A percentile compares a stretch with the other conserved stretches of the same genome.
Conservation (phyloP, 176 grass and related monocot species). For the Alopecurus myosuroides region DNA sequence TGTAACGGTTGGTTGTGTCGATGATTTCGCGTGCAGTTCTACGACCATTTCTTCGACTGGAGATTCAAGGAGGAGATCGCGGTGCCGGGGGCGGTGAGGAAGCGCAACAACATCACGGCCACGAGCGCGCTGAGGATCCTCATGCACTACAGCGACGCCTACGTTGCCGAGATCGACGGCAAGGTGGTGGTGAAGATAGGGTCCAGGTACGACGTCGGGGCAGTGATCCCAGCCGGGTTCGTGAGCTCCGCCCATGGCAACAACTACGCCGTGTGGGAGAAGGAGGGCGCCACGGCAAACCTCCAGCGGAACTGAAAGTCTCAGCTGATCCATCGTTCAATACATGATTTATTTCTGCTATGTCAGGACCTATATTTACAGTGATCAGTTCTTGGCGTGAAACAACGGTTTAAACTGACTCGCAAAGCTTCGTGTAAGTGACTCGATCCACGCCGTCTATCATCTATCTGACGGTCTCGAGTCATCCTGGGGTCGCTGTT, state of each 20-base stretch:
- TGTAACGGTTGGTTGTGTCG: accelerated
- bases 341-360: background rate
- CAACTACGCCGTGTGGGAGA: conserved; percentile 47
- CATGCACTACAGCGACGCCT: conserved; percentile 11
- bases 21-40: conserved; percentile 12
- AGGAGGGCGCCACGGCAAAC: background rate
- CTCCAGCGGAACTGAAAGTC: background rate
- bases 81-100: conserved; percentile 34
- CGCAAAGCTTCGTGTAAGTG: no score
- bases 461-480: no score
- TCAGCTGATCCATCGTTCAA: background rate
- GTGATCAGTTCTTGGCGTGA: no score
- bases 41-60: conserved; percentile 45
- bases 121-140: conserved; percentile 25
- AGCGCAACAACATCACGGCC: conserved; percentile 29
- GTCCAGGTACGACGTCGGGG: conserved; percentile 26
- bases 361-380: no score
- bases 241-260: conserved; percentile 10
- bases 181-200: conserved; percentile 36
- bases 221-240: conserved; percentile 16
- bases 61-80: conserved; percentile 27
- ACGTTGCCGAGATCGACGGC: conserved; percentile 35
- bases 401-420: no score
- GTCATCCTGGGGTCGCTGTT: no score
- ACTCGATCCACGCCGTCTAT: no score